Evolutionary conservation across 495 filamentous ascomycete genomes (phyloP).

Genomic region (Xylaria scruposa): DNA sequence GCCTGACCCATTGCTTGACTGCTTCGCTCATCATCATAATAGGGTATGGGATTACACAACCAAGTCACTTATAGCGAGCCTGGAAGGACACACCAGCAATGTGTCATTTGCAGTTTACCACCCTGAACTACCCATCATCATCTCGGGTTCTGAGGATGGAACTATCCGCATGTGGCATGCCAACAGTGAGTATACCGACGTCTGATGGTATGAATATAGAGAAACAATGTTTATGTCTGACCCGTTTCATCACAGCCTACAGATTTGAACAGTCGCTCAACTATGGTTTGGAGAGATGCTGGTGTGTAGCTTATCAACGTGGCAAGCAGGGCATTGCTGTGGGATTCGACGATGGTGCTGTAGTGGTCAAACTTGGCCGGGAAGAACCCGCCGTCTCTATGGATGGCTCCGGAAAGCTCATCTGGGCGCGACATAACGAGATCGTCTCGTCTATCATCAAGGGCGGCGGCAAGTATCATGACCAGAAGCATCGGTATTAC

Average conservation of each 20-base stretch:
- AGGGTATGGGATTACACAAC: slow-evolving; percentile 97
- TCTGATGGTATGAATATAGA: background rate
- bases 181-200: slow-evolving; percentile 33
- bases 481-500: slow-evolving; percentile 2
- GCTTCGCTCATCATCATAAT: background rate
- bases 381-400: slow-evolving; percentile 98
- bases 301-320: slow-evolving; percentile 95
- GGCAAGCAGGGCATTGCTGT: slow-evolving; percentile 93
- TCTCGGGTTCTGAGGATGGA: slow-evolving; percentile 97
- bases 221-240: background rate
- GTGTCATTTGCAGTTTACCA: slow-evolving; percentile 99
- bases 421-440: slow-evolving; percentile 94
- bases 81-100: slow-evolving; percentile 97
- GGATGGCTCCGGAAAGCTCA: slow-evolving; percentile 92
- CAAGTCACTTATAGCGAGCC: slow-evolving; percentile 92
- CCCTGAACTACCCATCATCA: slow-evolving; percentile 94
- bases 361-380: slow-evolving; percentile 95
- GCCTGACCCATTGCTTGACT: background rate
- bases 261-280: slow-evolving; percentile 92
- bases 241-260: slow-evolving; percentile 71
- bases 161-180: slow-evolving; percentile 99
- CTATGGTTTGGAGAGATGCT: slow-evolving; percentile 94
- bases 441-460: slow-evolving; percentile 95
- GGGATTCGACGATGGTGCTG: slow-evolving; percentile 97
- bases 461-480: slow-evolving; percentile 64